phyloP scores from a whole-genome alignment of 176 grass and related monocot genomes.

The Rhynchospora tenuis region DNA sequence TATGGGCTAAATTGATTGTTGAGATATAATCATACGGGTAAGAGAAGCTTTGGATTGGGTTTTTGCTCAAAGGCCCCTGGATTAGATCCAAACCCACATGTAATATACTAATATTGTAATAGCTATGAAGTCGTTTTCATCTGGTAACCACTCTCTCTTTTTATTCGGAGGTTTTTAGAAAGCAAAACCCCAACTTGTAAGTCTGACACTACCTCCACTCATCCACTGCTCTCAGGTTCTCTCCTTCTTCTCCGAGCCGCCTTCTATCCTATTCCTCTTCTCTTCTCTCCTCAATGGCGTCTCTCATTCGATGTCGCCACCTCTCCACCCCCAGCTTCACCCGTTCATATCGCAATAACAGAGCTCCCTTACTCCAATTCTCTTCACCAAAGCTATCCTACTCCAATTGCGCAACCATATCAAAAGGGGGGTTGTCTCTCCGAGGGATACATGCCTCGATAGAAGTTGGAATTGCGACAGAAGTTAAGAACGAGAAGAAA shows the following conservation, averaged over 20 bases:
- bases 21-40: neutral
- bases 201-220: neutral
- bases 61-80: neutral
- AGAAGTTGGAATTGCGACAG: neutral
- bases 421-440: neutral
- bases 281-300: constrained; percentile 3
- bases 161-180: neutral
- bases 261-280: neutral
- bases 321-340: neutral
- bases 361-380: neutral
- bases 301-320: neutral
- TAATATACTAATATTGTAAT: no score
- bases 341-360: neutral
- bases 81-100: no score
- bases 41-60: neutral
- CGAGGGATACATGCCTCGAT: neutral
- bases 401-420: neutral
- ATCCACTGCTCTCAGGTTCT: neutral
- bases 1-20: neutral
- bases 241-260: neutral
- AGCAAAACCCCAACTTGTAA: neutral
- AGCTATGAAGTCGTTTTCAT: neutral
- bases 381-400: neutral
- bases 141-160: neutral
- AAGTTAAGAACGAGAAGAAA: constrained; percentile 6